Evolutionary conservation across 2,329 filamentous ascomycete species (phyloP).

Genomic region (Atkinsonella hypoxylon): DNA sequence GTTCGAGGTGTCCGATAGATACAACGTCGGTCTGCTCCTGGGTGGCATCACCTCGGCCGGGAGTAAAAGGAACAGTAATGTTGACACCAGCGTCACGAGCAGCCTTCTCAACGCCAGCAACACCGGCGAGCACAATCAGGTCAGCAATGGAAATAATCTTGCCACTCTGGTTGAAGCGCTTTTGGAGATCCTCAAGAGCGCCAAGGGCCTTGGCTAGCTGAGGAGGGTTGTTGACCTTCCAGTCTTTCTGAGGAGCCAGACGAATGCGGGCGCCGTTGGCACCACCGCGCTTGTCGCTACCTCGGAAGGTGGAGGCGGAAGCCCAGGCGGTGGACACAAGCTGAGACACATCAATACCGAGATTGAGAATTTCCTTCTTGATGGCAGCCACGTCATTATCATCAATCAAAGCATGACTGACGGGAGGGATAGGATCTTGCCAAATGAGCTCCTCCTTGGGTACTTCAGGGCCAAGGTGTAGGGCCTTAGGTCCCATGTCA

Average conservation of each 20-base stretch:
- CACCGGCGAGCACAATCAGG: conserved; percentile 63
- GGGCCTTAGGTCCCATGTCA: conserved; percentile 60
- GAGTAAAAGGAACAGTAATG: conserved; percentile 55
- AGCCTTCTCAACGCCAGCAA: conserved; percentile 61
- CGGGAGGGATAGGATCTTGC: conserved; percentile 60
- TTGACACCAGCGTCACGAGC: conserved; percentile 34
- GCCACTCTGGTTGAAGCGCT: conserved; percentile 51
- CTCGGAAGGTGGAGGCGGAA: conserved; percentile 60
- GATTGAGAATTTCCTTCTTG: conserved; percentile 55
- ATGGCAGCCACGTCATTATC: conserved; percentile 51
- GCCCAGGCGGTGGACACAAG: conserved; percentile 58
- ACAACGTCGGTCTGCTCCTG: conserved; percentile 59
- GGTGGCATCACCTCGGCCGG: conserved; percentile 59
- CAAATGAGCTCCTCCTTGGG: conserved; percentile 58
- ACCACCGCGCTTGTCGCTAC: conserved; percentile 69
- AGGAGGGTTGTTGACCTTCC: conserved; percentile 62
- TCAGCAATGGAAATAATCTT: conserved; percentile 73
- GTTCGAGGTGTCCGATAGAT: conserved; percentile 55
- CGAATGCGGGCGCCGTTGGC: conserved; percentile 72
- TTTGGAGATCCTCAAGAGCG: conserved; percentile 52
- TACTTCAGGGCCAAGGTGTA: conserved; percentile 65
- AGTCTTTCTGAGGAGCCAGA: conserved; percentile 58
- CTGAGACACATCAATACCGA: conserved; percentile 47
- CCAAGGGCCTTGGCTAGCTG: conserved; percentile 50
- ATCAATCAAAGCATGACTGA: conserved; percentile 45